Evolutionary conservation across 208 protist species (phyloP), one percentile per base, ranked within the genome.

Genomic region (Crithidia mellificae): DNA sequence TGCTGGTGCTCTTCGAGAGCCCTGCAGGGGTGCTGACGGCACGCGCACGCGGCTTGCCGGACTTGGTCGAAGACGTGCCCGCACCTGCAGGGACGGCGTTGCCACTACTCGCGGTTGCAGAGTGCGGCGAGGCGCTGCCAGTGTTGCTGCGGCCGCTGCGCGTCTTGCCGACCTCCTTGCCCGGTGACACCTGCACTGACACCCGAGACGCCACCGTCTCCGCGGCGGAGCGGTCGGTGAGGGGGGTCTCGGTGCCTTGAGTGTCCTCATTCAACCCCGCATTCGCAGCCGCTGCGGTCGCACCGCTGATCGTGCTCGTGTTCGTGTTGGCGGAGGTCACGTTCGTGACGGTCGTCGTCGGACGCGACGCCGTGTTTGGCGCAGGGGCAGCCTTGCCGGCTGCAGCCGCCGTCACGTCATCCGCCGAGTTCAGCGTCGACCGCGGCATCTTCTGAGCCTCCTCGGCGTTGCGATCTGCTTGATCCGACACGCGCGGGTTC

Each of bases 391-490:
- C n/a, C n/a, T n/a, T n/a, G n/a, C n/a, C n/a, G n/a, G n/a, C n/a
- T n/a, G n/a, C n/a, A n/a, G n/a, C n/a, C n/a, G n/a, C n/a, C n/a
- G 50, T 30, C 27, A 30, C 27, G 27, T 36, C 50, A 20, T 36
- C 22, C 25, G 4, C 36, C 1, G 50, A 55, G 7, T 22, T 38
- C 2, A n/a, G 20, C 50, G 50, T 6, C 9, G 50, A 55, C 50
- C 12, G 50, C 27, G 27, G 25, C 12, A 27, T 55, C 50, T 55
- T 63, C 27, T 63, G 49, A 6, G 2, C 24, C 11, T 63, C 56
- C 41, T 38, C 56, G 24, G 20, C 19, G 22, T 67, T 67, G 68
- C 19, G 7, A 52, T 68, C 68, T 14, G 41, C 39, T 36, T 44
- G 51, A 30, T 41, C 59, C 0, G 50, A 54, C 11, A 63, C 50